phyloP scores from a whole-genome alignment of 805 yeast genomes.

The Maudiozyma turicensis region DNA sequence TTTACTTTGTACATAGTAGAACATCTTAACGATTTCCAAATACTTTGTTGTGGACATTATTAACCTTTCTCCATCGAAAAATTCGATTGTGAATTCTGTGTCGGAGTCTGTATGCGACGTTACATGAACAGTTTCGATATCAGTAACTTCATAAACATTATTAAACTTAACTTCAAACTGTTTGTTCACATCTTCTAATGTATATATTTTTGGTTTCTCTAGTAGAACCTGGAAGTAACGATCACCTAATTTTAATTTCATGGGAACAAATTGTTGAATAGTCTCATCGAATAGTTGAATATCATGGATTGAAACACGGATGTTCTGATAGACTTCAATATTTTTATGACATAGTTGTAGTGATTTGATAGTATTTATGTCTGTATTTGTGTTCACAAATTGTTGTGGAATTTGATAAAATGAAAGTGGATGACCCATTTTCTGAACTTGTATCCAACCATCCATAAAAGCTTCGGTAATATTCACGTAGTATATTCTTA shows the following conservation, averaged over 20 bases:
- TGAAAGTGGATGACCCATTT: slow-evolving; percentile 7
- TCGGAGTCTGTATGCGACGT: slow-evolving; percentile 36
- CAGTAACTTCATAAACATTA: slow-evolving; percentile 34
- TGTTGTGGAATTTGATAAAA: slow-evolving; percentile 18
- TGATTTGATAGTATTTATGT: slow-evolving; percentile 31
- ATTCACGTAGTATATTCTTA: slow-evolving; percentile 40
- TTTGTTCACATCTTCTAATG: slow-evolving; percentile 20
- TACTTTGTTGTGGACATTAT: slow-evolving; percentile 38
- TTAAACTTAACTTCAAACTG: slow-evolving; percentile 30
- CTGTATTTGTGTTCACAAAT: slow-evolving; percentile 38
- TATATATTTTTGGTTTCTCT: slow-evolving; percentile 32
- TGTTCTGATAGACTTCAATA: slow-evolving; percentile 33
- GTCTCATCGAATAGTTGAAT: slow-evolving; percentile 41
- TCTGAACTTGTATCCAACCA: slow-evolving; percentile 9
- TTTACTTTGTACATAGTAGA: slow-evolving; percentile 54
- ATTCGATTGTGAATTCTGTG: slow-evolving; percentile 40
- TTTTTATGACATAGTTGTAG: slow-evolving; percentile 35
- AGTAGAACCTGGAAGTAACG: slow-evolving; percentile 47
- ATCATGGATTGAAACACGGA: slow-evolving; percentile 40
- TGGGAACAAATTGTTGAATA: slow-evolving; percentile 42
- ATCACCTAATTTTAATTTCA: slow-evolving; percentile 55
- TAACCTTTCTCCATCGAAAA: slow-evolving; percentile 27
- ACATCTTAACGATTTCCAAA: slow-evolving; percentile 54
- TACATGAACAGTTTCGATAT: slow-evolving; percentile 32
- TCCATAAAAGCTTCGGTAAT: slow-evolving; percentile 23